These are phyloP conservation scores for Fusarium pininemorale DNA, from an alignment of 2,329 filamentous ascomycete species.

Conservation along the genomic window DNA sequence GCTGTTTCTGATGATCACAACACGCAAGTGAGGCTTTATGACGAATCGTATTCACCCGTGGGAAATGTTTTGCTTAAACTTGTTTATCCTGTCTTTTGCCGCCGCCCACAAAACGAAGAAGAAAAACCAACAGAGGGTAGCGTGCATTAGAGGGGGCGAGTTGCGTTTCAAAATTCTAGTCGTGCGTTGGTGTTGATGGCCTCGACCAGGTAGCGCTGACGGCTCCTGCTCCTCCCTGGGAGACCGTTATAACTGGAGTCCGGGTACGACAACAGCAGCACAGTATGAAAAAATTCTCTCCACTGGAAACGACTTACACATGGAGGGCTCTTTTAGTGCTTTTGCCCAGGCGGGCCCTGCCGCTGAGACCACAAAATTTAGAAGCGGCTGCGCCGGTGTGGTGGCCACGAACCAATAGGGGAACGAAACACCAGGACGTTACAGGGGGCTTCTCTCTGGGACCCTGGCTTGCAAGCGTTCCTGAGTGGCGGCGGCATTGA, in stretches of 20 bases:
- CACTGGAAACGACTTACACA: neutral
- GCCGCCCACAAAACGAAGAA: neutral
- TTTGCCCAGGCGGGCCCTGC: slow-evolving; percentile 38
- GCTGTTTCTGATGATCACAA: slow-evolving; percentile 1
- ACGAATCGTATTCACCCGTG: slow-evolving; percentile 16
- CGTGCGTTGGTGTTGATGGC: slow-evolving; percentile 19
- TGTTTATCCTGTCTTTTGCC: neutral
- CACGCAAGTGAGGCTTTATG: slow-evolving; percentile 4
- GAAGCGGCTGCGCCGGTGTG: slow-evolving; percentile 22
- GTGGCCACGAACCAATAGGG: slow-evolving; percentile 16
- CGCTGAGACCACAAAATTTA: slow-evolving; percentile 31
- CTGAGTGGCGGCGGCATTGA: slow-evolving; percentile 36
- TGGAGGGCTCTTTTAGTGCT: slow-evolving; percentile 2
- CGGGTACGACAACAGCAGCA: slow-evolving; percentile 8
- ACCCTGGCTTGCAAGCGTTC: slow-evolving; percentile 24
- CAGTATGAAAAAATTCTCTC: slow-evolving; percentile 11
- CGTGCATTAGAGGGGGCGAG: slow-evolving; percentile 13
- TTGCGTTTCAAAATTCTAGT: slow-evolving; percentile 24
- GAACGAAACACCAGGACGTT: neutral
- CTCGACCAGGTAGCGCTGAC: slow-evolving; percentile 25
- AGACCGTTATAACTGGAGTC: neutral
- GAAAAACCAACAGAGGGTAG: slow-evolving; percentile 4
- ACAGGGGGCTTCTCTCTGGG: slow-evolving; percentile 19
- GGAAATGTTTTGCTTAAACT: neutral
- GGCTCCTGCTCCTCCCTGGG: neutral